phyloP scores from a whole-genome alignment of 768 basidiomycete species.

The Leucocoprinus leucothites region DNA sequence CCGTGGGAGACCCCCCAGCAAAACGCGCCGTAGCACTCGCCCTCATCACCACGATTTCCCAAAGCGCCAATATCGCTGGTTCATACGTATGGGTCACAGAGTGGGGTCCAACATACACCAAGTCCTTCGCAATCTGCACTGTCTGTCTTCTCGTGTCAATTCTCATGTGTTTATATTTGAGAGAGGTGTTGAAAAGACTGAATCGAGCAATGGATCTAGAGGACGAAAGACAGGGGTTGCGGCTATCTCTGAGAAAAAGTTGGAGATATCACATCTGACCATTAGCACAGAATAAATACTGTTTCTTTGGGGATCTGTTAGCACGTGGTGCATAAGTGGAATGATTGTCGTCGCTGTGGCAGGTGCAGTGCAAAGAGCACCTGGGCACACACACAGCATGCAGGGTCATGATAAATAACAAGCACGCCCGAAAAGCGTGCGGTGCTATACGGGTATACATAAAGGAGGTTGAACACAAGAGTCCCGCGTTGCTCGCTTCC shows the following conservation, averaged over 20 bases:
- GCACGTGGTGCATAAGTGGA: too few relatives aligned
- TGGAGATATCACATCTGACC: too few relatives aligned
- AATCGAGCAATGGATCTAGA: conserved; percentile 37
- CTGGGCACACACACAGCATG: too few relatives aligned
- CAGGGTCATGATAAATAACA: too few relatives aligned
- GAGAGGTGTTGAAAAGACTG: conserved; percentile 36
- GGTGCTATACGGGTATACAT: background rate
- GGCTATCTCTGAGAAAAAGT: too few relatives aligned
- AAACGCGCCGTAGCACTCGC: conserved; percentile 87
- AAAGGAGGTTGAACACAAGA: background rate
- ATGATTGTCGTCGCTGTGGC: too few relatives aligned
- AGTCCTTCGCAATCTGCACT: conserved; percentile 74
- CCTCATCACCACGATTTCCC: conserved; percentile 75
- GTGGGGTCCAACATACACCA: conserved; percentile 70
- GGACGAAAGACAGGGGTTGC: conserved; percentile 22
- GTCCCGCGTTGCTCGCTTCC: background rate
- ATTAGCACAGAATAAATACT: too few relatives aligned
- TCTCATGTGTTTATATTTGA: conserved; percentile 46
- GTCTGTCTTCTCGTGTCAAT: conserved; percentile 48
- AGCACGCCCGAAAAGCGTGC: too few relatives aligned
- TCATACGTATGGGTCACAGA: conserved; percentile 70
- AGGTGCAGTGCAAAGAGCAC: too few relatives aligned
- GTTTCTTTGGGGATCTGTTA: too few relatives aligned
- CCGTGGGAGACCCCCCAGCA: conserved; percentile 59
- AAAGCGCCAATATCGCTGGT: conserved; percentile 81